Conservation (phyloP, 176 grass and related monocot species). For the Tillandsia fasciculata region DNA sequence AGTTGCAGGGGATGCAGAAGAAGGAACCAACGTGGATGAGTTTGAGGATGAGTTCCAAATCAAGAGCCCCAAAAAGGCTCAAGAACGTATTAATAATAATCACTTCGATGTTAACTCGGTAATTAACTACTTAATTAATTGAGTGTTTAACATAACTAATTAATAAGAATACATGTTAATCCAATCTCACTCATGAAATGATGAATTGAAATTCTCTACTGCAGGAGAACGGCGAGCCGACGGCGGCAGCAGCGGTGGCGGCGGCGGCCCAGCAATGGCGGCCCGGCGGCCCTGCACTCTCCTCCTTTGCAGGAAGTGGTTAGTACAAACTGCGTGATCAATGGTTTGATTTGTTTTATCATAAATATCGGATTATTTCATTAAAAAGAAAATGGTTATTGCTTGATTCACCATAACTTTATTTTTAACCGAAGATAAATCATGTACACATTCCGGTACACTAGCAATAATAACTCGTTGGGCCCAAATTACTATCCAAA, state of each 20-base stretch:
- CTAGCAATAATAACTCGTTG: too few relatives aligned
- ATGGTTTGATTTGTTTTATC: too few relatives aligned
- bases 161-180: not conserved
- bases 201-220: not conserved
- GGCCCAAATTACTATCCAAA: too few relatives aligned
- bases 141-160: not conserved
- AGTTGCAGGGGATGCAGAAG: slow-evolving; percentile 62
- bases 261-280: slow-evolving; percentile 37
- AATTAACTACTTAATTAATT: not conserved
- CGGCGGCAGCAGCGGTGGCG: too few relatives aligned
- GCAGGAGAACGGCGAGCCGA: slow-evolving; percentile 77
- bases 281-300: slow-evolving; percentile 45
- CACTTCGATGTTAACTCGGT: slow-evolving; percentile 68
- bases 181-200: too few relatives aligned
- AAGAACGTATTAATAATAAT: slow-evolving; percentile 28
- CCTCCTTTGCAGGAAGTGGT: slow-evolving; percentile 85
- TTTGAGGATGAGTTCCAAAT: slow-evolving; percentile 63
- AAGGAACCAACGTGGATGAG: slow-evolving; percentile 67
- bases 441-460: too few relatives aligned
- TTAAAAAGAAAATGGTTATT: too few relatives aligned
- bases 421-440: too few relatives aligned
- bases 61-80: slow-evolving; percentile 53
- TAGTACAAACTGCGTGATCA: slow-evolving; percentile 6
- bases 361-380: too few relatives aligned
- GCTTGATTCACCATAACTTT: too few relatives aligned